Evolutionary conservation across 306 rosid genomes (phyloP), one percentile per base, ranked within the genome.

Genomic region (Lithocarpus polystachyus): DNA sequence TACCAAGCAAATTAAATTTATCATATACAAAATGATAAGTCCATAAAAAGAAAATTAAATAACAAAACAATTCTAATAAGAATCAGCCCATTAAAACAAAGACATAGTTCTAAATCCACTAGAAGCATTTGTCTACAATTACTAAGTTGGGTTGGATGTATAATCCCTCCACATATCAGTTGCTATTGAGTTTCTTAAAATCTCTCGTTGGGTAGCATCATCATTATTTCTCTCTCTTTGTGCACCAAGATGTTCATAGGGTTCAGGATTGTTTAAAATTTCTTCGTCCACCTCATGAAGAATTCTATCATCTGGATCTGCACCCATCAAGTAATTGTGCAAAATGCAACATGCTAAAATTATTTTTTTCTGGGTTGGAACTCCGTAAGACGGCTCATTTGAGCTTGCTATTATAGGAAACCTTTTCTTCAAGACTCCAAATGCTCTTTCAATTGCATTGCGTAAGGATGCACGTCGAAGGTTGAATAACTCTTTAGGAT

Each of bases 361-460:
- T 11, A 60, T 72, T 23, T 26, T n/a, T 10, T 71, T n/a, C 22
- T 71, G 61, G 19, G 53, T 23, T 59, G 43, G 57, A 9, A 57
- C 2, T 23, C 71, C 22, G 56, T 40, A 70, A 23, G 2, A 6
- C 1, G 37, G 48, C 40, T 72, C 19, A 26, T 37, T 72, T 73
- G 67, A 1, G 37, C 37, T 73, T 48, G 40, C 17, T 65, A 64
- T 23, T 10, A 64, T 64, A 24, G 37, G 71, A 72, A 72, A 29
- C 61, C 55, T n/a, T 79, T 71, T 70, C 61, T 73, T 61, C 53
- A 29, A 72, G 19, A 76, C 60, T 48, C 75, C 45, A 52, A 72
- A 51, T 14, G 62, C 61, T 54, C 40, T 72, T 40, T 65, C 80
- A 64, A 76, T 64, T 29, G 35, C 73, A 19, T 65, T 64, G 3